Conservation (phyloP, 441 rosid species). For the Adansonia gregorii region DNA sequence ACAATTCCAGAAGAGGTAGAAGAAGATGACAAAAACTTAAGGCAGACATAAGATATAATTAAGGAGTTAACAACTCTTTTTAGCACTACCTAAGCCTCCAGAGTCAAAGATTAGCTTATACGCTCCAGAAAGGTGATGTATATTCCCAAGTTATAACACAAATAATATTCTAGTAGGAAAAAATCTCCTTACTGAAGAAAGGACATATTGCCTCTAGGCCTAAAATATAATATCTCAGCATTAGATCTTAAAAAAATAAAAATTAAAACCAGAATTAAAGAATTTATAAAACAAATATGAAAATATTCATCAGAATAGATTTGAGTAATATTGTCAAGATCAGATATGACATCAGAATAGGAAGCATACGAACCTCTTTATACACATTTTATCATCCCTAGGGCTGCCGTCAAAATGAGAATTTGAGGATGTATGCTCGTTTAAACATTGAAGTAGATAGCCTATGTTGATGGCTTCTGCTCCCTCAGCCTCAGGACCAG, state of each 20-base stretch:
- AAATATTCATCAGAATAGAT: conserved; percentile 14
- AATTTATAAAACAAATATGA: not conserved
- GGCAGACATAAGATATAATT: not conserved
- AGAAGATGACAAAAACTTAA: not conserved
- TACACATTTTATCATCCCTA: conserved; percentile 31
- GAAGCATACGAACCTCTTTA: conserved; percentile 33
- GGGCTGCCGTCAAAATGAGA: conserved; percentile 27
- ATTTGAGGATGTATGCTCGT: conserved; percentile 30
- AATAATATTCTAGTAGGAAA: not conserved
- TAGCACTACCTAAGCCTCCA: not conserved
- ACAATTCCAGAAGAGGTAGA: not conserved
- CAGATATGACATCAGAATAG: conserved; percentile 17
- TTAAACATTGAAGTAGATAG: conserved; percentile 27
- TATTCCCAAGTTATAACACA: not conserved
- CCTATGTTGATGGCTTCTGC: conserved; percentile 37
- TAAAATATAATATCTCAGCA: not conserved
- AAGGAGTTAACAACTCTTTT: not conserved
- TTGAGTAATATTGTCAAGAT: not conserved
- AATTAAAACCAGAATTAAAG: conserved; percentile 15
- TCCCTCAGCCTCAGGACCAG: conserved; percentile 35
- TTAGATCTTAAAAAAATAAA: conserved; percentile 8
- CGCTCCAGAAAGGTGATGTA: not conserved
- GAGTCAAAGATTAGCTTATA: not conserved
- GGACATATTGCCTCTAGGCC: not conserved
- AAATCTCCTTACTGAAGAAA: conserved; percentile 1